Evolutionary conservation across 805 yeast genomes (phyloP), one percentile per base, ranked within the genome.

Genomic region (Kodamaea kakaduensis): DNA sequence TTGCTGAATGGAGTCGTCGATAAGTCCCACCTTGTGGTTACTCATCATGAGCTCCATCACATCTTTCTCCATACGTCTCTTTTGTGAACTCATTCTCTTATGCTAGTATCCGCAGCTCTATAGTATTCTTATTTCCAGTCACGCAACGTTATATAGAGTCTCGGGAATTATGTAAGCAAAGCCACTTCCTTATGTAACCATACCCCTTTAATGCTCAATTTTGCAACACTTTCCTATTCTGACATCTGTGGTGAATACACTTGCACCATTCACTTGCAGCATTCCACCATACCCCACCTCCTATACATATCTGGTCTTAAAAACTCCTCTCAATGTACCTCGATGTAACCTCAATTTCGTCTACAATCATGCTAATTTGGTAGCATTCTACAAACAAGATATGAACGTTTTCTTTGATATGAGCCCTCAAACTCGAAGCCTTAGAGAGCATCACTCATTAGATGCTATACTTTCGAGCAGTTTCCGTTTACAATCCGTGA

Each of bases 1-100:
- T 58, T 86, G 96, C 56, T 87, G 95, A 70, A 75, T 69, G 17
- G 61, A 55, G 52, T 87, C 95, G 45, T 88, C 81, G 26, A 85
- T 77, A 34, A 90, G 69, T 8, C 78, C 75, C 13, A 90, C 97
- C 39, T 88, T 90, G 56, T 81, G 90, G 59, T 86, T 89, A 62
- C 95, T 84, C 95, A 87, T 88, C 61, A 90, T 84, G 75, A 90
- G 70, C 59, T 89, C 93, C 96, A 86, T 88, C 31, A 90, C 97
- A 59, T 90, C 98, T 18, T 93, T 85, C 54, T 89, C 96, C 46
- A 93, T 89, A 32, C 94, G 73, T 55, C 87, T 71, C 50, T 78
- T 81, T 21, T 84, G 82, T 5, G 84, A 75, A 13, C 33, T 56
- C 83, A 73, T 64, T 56, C 56, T 28, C 4, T 5, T 13, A 10